A percentile compares a stretch with the other conserved stretches of the same genome.
phyloP scores from a whole-genome alignment of 2,329 filamentous ascomycete species.

The Colletotrichum nymphaeae region DNA sequence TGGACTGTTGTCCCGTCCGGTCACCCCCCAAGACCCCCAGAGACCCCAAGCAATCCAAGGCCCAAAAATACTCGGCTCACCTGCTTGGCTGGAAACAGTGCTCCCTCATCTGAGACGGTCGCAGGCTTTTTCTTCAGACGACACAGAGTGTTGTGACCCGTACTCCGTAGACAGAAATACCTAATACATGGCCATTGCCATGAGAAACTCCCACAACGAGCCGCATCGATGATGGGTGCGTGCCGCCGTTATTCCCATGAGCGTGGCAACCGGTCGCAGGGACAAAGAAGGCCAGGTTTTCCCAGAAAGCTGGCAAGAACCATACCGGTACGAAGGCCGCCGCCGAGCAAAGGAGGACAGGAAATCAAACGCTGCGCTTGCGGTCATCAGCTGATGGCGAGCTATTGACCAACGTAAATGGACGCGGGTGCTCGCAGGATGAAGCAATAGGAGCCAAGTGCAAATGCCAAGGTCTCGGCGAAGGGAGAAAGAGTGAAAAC shows the following conservation, averaged over 20 bases:
- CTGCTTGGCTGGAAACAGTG: constrained; percentile 29
- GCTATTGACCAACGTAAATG: constrained; percentile 27
- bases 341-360: neutral
- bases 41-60: neutral
- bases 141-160: neutral
- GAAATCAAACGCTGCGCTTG: constrained; percentile 15
- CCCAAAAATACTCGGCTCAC: constrained; percentile 26
- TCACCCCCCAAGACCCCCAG: neutral
- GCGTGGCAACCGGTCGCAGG: neutral
- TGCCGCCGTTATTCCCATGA: neutral
- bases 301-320: too few species aligned
- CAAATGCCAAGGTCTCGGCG: constrained; percentile 30
- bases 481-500: constrained; percentile 28
- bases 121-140: constrained; percentile 29
- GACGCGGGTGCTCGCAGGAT: constrained; percentile 30
- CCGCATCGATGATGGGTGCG: neutral
- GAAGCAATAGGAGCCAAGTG: constrained; percentile 32
- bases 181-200: neutral
- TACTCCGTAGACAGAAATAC: neutral
- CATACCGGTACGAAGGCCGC: neutral
- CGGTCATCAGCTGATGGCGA: constrained; percentile 31
- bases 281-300: neutral
- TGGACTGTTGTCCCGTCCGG: constrained; percentile 18
- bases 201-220: neutral
- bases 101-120: constrained; percentile 32